Evolutionary conservation across 2,329 filamentous ascomycete genomes (phyloP).

Genomic region (Apiospora rasikravindrae): DNA sequence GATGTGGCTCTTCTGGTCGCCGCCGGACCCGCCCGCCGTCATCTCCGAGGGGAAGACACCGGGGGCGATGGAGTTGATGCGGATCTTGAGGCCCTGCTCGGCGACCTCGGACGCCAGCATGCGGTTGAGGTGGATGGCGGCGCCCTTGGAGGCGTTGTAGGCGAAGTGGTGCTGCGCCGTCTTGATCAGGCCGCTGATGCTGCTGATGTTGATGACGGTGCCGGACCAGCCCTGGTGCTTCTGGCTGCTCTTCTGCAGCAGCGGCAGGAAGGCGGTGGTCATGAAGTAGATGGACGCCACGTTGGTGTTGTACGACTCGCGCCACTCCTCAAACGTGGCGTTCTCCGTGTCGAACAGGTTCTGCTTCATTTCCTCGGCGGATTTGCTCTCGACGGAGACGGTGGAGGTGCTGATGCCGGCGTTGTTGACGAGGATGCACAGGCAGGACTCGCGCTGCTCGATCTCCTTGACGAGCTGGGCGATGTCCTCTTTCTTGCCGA

Average conservation of each 20-base stretch:
- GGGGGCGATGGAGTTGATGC: slow-evolving; percentile 75
- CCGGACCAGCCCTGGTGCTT: slow-evolving; percentile 52
- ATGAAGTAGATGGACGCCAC: slow-evolving; percentile 73
- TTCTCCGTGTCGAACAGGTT: slow-evolving; percentile 71
- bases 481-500: slow-evolving; percentile 66
- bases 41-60: slow-evolving; percentile 76
- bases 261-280: slow-evolving; percentile 65
- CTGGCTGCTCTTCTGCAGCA: slow-evolving; percentile 59
- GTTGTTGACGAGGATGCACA: slow-evolving; percentile 73
- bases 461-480: slow-evolving; percentile 63
- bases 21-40: slow-evolving; percentile 58
- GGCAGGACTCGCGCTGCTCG: slow-evolving; percentile 57
- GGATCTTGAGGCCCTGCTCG: slow-evolving; percentile 63
- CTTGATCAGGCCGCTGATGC: slow-evolving; percentile 68
- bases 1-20: slow-evolving; percentile 63
- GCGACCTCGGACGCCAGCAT: slow-evolving; percentile 68
- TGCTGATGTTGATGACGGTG: slow-evolving; percentile 72
- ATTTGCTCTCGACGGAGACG: slow-evolving; percentile 59
- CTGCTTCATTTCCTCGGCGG: slow-evolving; percentile 56
- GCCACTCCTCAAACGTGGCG: slow-evolving; percentile 70
- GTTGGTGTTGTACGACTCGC: slow-evolving; percentile 74
- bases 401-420: slow-evolving; percentile 64
- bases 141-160: slow-evolving; percentile 69
- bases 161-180: slow-evolving; percentile 68
- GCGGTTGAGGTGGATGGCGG: slow-evolving; percentile 66